Percentiles rank a stretch among this genome's conserved stretches.
These are phyloP conservation scores for Phanerodontia chrysosporium DNA, from an alignment of 768 basidiomycete genomes.

Conservation along the genomic window DNA sequence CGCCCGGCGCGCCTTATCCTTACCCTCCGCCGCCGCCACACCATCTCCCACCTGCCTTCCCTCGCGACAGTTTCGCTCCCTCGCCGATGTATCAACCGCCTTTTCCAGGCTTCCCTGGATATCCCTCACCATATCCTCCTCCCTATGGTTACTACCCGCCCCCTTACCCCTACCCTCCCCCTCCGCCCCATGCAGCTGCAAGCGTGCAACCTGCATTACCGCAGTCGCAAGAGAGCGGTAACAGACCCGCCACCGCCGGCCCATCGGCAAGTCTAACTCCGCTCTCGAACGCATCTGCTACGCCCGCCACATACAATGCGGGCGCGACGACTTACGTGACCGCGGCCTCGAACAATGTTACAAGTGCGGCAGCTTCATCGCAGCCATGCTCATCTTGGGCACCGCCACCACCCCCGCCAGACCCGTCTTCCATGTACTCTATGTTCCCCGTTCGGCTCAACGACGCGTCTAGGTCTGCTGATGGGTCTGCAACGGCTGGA, in stretches of 20 bases:
- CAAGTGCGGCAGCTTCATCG: background rate
- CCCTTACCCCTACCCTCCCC: constrained; percentile 13
- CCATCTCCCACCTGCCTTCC: constrained; percentile 7
- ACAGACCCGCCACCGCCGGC: background rate
- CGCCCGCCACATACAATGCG: background rate
- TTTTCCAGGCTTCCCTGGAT: constrained; percentile 14
- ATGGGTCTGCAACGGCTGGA: background rate
- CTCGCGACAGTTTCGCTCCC: background rate
- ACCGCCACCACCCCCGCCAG: background rate
- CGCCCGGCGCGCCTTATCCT: constrained; percentile 22
- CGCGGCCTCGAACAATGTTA: background rate
- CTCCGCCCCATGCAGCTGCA: background rate
- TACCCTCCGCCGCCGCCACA: constrained; percentile 13
- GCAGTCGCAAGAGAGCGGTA: background rate
- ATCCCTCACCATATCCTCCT: background rate
- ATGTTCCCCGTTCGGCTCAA: constrained; percentile 1
- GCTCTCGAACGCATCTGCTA: background rate
- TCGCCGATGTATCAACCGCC: constrained; percentile 16
- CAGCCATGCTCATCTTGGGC: background rate
- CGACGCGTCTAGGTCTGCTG: background rate
- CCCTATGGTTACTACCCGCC: constrained; percentile 10
- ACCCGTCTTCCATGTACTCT: constrained; percentile 4
- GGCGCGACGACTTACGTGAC: background rate
- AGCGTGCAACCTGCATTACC: background rate
- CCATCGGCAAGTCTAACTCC: background rate